Evolutionary conservation across 208 protist genomes (phyloP).

Genomic region (Acanthamoeba lenticulata): DNA sequence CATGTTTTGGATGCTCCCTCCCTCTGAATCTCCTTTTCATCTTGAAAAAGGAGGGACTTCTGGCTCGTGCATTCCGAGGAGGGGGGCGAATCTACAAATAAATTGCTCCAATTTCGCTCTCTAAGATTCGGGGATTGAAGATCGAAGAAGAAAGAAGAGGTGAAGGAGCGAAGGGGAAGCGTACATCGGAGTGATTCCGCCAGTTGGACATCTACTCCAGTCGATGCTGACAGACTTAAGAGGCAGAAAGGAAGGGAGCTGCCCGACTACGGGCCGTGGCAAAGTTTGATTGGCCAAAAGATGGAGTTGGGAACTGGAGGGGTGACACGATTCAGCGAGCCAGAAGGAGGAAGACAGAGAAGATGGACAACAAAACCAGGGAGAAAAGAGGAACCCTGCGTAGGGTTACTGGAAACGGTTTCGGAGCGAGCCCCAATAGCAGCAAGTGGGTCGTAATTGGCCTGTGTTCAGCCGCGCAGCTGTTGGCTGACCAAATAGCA

Average conservation of each 20-base stretch:
- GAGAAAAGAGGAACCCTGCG: no score
- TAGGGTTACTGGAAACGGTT: no score
- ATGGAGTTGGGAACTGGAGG: not conserved
- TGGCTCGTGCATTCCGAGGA: not conserved
- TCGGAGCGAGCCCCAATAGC: no score
- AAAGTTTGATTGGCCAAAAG: not conserved
- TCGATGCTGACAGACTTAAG: not conserved
- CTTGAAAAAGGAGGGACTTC: not conserved
- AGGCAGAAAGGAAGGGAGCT: not conserved
- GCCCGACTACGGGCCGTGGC: not conserved
- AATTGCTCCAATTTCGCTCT: not conserved
- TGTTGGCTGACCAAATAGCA: no score
- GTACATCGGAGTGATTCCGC: constrained; percentile 35
- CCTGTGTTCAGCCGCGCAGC: no score
- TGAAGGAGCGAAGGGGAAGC: not conserved
- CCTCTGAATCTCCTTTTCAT: not conserved
- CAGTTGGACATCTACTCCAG: not conserved
- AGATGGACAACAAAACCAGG: not conserved
- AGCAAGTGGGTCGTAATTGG: no score
- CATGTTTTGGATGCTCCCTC: not conserved
- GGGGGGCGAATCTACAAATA: not conserved
- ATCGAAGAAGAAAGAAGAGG: not conserved
- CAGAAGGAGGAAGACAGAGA: not conserved
- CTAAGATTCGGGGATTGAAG: not conserved
- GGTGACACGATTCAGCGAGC: not conserved